Evolutionary conservation across 2,329 filamentous ascomycete species (phyloP).

Genomic region (Cladophialophora bantiana): DNA sequence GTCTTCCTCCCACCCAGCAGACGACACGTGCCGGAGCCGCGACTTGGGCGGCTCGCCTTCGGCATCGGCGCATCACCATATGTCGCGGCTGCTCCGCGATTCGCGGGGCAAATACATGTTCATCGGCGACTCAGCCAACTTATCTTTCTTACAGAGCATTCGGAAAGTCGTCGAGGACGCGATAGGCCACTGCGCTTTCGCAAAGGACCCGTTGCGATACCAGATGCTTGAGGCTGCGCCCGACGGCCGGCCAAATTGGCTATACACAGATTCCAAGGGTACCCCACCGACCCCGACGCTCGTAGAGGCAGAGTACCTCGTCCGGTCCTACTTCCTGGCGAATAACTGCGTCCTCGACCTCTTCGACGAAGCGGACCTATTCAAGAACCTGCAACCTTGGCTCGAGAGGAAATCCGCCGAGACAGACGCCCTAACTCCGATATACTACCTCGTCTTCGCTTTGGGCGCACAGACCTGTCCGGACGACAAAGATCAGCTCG

Average conservation of each 20-base stretch:
- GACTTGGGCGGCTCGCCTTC: constrained; percentile 10
- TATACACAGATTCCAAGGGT: constrained; percentile 1
- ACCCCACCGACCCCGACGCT: constrained; percentile 40
- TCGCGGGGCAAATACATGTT: constrained; percentile 60
- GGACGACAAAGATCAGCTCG: constrained; percentile 44
- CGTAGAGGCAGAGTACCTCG: constrained; percentile 42
- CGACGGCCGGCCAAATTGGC: background rate
- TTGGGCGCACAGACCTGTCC: constrained; percentile 52
- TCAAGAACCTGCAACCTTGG: constrained; percentile 43
- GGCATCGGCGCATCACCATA: constrained; percentile 46
- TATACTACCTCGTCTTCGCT: constrained; percentile 58
- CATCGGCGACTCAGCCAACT: constrained; percentile 59
- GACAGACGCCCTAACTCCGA: constrained; percentile 49
- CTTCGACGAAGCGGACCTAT: constrained; percentile 45
- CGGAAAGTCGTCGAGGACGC: constrained; percentile 56
- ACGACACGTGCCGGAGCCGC: constrained; percentile 3
- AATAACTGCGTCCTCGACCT: constrained; percentile 44
- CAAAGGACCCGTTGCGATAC: constrained; percentile 48
- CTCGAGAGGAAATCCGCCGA: constrained; percentile 45
- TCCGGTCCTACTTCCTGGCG: constrained; percentile 44
- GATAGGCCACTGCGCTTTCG: constrained; percentile 50
- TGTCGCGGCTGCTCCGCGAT: constrained; percentile 56
- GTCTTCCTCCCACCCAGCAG: background rate
- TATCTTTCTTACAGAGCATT: constrained; percentile 60
- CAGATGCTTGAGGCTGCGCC: constrained; percentile 48